phyloP scores from a whole-genome alignment of 768 basidiomycete species.

The Tulasnella sp. region DNA sequence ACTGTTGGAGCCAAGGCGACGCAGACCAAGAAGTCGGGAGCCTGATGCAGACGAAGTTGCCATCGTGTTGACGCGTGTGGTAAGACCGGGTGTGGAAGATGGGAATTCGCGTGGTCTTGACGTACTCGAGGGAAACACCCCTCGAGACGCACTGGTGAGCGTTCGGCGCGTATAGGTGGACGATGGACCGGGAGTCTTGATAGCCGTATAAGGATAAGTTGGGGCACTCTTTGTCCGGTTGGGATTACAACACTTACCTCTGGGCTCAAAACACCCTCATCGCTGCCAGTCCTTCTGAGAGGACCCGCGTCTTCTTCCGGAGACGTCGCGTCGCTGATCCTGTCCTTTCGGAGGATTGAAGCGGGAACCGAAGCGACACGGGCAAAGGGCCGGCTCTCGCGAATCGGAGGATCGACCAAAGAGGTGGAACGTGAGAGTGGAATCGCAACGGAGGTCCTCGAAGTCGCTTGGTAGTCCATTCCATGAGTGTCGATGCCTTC shows the following conservation, averaged over 20 bases:
- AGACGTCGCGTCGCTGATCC: slow-evolving; percentile 10
- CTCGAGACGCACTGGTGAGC: background rate
- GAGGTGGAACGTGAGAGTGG: slow-evolving; percentile 17
- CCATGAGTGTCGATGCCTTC: background rate
- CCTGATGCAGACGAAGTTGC: background rate
- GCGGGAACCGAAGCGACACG: slow-evolving; percentile 31
- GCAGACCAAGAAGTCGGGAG: slow-evolving; percentile 11
- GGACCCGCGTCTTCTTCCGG: background rate
- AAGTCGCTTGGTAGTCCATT: background rate
- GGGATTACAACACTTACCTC: slow-evolving; percentile 8
- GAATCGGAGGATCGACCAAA: background rate
- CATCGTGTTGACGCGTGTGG: background rate
- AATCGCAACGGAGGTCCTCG: background rate
- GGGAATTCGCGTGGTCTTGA: slow-evolving; percentile 30
- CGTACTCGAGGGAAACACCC: slow-evolving; percentile 24
- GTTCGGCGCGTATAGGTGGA: background rate
- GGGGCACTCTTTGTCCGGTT: background rate
- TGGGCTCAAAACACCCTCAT: slow-evolving; percentile 9
- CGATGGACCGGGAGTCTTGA: slow-evolving; percentile 13
- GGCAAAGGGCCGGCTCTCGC: slow-evolving; percentile 10
- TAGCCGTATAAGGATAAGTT: background rate
- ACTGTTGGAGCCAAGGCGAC: slow-evolving; percentile 14
- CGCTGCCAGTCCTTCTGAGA: background rate
- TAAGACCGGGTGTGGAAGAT: slow-evolving; percentile 24
- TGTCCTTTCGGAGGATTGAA: slow-evolving; percentile 21